Evolutionary conservation across 352 stramenopile species (phyloP), one percentile per base, ranked within the genome.

Genomic region (Phytophthora pistaciae): DNA sequence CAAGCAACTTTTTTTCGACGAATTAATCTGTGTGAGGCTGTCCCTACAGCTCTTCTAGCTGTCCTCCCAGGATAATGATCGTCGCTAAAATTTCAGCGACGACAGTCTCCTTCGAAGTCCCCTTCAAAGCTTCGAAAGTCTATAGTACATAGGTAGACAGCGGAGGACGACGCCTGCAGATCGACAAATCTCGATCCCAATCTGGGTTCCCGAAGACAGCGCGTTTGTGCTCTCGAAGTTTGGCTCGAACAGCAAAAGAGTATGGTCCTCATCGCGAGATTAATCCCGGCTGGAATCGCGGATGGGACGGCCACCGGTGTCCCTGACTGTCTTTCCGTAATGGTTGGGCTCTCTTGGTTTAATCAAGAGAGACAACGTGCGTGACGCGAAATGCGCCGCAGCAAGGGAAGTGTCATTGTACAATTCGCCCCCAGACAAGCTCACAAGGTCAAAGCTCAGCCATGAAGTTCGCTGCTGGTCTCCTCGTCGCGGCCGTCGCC

Each of bases 381-480:
- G 2, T 21, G 56, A 38, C 40, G 33, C 36, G 49, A 44, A n/a
- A 14, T 54, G 48, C 48, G 11, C 42, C 25, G 46, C 42, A 5
- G 18, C 42, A 16, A 44, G 18, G 42, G n/a, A 13, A 27, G 21
- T 13, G 7, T 14, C 64, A 70, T 65, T 60, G 25, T 25, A 44
- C 16, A 59, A 38, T 70, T 65, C 52, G 64, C 44, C 21, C n/a
- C 20, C 46, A 9, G 27, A 46, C 20, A 54, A 31, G 48, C 40
- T 11, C n/a, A n/a, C n/a, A 60, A 59, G 5, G 21, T n/a, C 16
- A 11, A n/a, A 18, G n/a, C 25, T 20, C 31, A 48, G 31, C 57
- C n/a, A 73, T 73, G 66, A 73, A 73, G n/a, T 64, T 64, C 25
- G 11, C 60, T 20, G 5, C 21, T n/a, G 44, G 53, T 6, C 44